Base-by-base conservation (phyloP, 345 rosid genomes). In the Cochlearia excelsa region DNA sequence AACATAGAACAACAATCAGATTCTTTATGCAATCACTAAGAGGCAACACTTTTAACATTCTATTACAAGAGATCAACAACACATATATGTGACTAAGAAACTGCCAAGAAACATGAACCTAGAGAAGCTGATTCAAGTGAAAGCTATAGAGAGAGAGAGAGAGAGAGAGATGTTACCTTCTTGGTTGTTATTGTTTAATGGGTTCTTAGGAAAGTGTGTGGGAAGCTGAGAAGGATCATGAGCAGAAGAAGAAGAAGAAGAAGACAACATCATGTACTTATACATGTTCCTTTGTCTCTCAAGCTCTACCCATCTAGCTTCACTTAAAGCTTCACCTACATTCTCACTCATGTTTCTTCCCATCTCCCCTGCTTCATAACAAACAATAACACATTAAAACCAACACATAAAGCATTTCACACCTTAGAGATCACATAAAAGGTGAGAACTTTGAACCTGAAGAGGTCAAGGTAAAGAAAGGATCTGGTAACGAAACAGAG, bases 171-270 rank as follows among this genome's bases (percentile, higher is more conserved):
- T 28, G 30, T 38, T 57, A 70, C 69, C 74, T 51, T 58, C 55
- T 4, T 40, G 54, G n/a, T n/a, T n/a, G 49, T 37, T 73, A 51
- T 65, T 51, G 40, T 69, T 69, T 44, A 50, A 26, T 35, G 9
- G 54, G 60, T 44, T 34, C 29, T 48, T 69, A 35, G 63, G 7
- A 10, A 55, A 69, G 29, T 68, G 63, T 34, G 63, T 9, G 47
- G 86, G 85, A 45, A 88, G 84, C 56, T 92, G 79, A 58, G 73
- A 69, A 56, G 98, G 96, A 39, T 88, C 83, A 65, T 95, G 86
- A 75, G 75, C 59, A 65, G 88, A 82, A 37, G 93, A n/a, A n/a
- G n/a, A n/a, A n/a, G n/a, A n/a, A n/a, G n/a, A n/a, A n/a, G n/a
- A n/a, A n/a, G n/a, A n/a, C n/a, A n/a, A 86, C 86, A 77, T 77